Conservation (phyloP, 2,329 filamentous ascomycete genomes). For the Aschersonia sp. region DNA sequence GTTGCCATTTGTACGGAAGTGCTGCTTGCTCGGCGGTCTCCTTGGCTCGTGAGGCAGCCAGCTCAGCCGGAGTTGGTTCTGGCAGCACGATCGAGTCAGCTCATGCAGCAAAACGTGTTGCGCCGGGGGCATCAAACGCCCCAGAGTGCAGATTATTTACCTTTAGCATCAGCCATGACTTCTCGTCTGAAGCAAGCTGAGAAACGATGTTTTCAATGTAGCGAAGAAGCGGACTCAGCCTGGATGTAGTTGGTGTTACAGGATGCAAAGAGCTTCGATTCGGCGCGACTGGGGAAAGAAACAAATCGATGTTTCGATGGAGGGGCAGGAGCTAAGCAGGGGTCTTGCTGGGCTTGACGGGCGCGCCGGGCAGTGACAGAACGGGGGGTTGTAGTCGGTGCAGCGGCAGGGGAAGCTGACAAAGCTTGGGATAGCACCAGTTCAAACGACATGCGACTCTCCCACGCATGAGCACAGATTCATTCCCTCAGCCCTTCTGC, state of each 20-base stretch:
- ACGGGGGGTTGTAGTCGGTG: background rate
- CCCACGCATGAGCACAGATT: too few species aligned
- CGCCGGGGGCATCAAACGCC: too few species aligned
- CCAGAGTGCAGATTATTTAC: background rate
- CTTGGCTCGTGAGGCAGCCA: constrained; percentile 47
- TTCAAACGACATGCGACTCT: too few species aligned
- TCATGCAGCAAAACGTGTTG: background rate
- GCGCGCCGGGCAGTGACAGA: background rate
- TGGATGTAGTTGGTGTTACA: too few species aligned
- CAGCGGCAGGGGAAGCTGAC: background rate
- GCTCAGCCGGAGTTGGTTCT: constrained; percentile 41
- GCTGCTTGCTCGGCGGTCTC: constrained; percentile 79
- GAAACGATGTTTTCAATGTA: too few species aligned
- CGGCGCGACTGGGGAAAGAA: background rate
- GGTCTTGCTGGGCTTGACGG: background rate
- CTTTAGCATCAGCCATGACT: constrained; percentile 3
- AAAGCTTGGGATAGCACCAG: background rate
- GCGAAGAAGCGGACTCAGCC: too few species aligned
- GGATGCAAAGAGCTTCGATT: too few species aligned
- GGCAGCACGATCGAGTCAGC: constrained; percentile 2
- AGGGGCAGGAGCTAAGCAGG: background rate
- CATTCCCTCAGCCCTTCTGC: too few species aligned
- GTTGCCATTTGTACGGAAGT: constrained; percentile 94
- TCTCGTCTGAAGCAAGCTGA: background rate
- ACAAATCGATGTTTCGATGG: background rate